Evolutionary conservation across 805 yeast genomes (phyloP).

Genomic region (Wickerhamiella azymoides): DNA sequence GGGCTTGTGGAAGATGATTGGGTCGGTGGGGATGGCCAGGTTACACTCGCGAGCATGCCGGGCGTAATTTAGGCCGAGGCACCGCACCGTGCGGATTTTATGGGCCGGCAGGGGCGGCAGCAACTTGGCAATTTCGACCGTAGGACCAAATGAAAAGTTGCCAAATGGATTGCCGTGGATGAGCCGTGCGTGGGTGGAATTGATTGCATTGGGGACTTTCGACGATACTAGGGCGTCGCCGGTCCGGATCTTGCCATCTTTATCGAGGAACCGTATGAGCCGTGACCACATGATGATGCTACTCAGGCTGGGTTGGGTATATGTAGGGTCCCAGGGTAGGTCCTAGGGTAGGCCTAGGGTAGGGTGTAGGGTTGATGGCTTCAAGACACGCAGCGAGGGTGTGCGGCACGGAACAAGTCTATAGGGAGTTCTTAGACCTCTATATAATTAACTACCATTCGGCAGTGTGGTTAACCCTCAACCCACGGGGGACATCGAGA

Average conservation of each 20-base stretch:
- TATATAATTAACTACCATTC: no score
- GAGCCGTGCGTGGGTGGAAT: slow-evolving; percentile 28
- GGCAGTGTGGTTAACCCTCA: no score
- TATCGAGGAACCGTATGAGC: slow-evolving; percentile 34
- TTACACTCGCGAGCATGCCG: slow-evolving; percentile 31
- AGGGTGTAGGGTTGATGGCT: no score
- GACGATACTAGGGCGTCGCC: slow-evolving; percentile 37
- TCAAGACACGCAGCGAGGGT: no score
- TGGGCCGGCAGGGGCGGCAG: slow-evolving; percentile 30
- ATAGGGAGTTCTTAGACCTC: no score
- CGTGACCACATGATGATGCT: slow-evolving; percentile 16
- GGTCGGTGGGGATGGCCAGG: slow-evolving; percentile 33
- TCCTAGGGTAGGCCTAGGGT: no score
- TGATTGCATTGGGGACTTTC: background rate
- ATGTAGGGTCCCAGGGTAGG: background rate
- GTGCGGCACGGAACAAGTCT: no score
- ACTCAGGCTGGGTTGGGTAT: background rate
- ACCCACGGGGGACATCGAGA: no score
- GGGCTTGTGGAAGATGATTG: slow-evolving; percentile 40
- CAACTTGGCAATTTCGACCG: slow-evolving; percentile 24
- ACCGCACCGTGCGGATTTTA: slow-evolving; percentile 31
- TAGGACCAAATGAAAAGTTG: slow-evolving; percentile 28
- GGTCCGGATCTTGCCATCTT: slow-evolving; percentile 31
- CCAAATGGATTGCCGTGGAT: slow-evolving; percentile 36
- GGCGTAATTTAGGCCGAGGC: slow-evolving; percentile 40